phyloP scores from a whole-genome alignment of 2,329 filamentous ascomycete genomes.

The Hysterium pulicare region DNA sequence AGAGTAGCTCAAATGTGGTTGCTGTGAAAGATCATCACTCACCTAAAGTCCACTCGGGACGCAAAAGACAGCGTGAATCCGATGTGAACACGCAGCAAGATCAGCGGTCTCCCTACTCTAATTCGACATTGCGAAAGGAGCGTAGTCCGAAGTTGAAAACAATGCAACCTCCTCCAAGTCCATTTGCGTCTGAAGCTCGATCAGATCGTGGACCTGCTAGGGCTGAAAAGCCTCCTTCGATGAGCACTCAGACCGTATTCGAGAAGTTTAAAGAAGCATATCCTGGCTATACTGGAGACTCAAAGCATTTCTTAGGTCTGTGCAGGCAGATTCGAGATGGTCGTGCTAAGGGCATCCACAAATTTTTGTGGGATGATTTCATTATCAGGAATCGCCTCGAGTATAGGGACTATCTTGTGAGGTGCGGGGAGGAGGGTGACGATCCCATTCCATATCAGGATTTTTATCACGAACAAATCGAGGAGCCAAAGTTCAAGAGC shows the following conservation, averaged over 20 bases:
- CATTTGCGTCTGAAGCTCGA: no score
- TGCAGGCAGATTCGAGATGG: slow-evolving; percentile 28
- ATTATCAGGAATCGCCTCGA: slow-evolving; percentile 33
- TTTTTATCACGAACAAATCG: slow-evolving; percentile 34
- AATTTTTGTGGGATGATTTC: slow-evolving; percentile 40
- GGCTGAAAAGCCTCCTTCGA: no score
- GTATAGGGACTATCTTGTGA: slow-evolving; percentile 22
- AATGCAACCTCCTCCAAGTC: no score
- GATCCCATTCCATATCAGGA: slow-evolving; percentile 25
- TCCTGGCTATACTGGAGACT: slow-evolving; percentile 32
- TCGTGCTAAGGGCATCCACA: slow-evolving; percentile 33
- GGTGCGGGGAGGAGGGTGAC: slow-evolving; percentile 21
- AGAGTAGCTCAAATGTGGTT: no score
- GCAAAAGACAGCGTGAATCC: no score
- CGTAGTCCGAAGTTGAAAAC: no score
- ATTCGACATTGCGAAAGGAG: no score
- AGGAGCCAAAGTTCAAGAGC: slow-evolving; percentile 22
- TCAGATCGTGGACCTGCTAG: no score
- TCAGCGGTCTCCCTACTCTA: no score
- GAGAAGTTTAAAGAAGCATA: slow-evolving; percentile 30
- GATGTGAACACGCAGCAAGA: no score
- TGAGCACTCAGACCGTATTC: slow-evolving; percentile 6
- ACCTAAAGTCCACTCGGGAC: no score
- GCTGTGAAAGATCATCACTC: no score
- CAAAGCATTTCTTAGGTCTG: slow-evolving; percentile 29